Evolutionary conservation across 495 filamentous ascomycete genomes (phyloP), one percentile per base, ranked within the genome.

Genomic region (Podospora sp.): DNA sequence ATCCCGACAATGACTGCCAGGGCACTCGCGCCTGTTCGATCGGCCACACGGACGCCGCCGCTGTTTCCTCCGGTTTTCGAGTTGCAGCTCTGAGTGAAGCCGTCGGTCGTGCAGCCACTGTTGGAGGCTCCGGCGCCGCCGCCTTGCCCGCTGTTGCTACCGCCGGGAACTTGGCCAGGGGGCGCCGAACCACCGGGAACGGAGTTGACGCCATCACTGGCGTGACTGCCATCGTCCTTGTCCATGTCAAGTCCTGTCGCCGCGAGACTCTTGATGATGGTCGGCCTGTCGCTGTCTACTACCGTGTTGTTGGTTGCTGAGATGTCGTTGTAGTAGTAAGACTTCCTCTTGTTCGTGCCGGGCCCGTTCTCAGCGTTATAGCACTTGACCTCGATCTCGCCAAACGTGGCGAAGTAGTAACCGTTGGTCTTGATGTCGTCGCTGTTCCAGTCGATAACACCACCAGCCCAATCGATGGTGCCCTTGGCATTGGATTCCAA

Each of bases 381-480:
- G 89, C 95, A 99, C 65, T 92, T 75, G 21, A 99, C 88, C 26
- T 79, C 86, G 65, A 99, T 86, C 40, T 94, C 88, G 62, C 86
- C 84, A 71, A 97, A 86, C 29, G 85, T 87, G 60, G 93, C 91
- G 77, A 91, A 97, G 84, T 96, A 96, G 83, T 97, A 97, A 11
- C 91, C 91, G 73, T 88, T 81, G 50, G 89, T 80, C 83, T 93
- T 80, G 83, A 97, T 94, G 75, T 94, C 91, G 58, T 82, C 80
- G 69, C 84, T 86, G 75, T 91, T 85, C 95, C 95, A 99, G 80
- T 96, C 84, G 69, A 99, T 92, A 65, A 84, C 78, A 67, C 95
- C 95, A 71, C 95, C 95, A 16, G 95, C 90, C 95, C 95, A 99
- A 57, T 87, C 85, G 68, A 97, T 87, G 18, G 95, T 98, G 67